phyloP scores from a whole-genome alignment of 2,329 filamentous ascomycete genomes.

The Aspergillus pseudonomiae region DNA sequence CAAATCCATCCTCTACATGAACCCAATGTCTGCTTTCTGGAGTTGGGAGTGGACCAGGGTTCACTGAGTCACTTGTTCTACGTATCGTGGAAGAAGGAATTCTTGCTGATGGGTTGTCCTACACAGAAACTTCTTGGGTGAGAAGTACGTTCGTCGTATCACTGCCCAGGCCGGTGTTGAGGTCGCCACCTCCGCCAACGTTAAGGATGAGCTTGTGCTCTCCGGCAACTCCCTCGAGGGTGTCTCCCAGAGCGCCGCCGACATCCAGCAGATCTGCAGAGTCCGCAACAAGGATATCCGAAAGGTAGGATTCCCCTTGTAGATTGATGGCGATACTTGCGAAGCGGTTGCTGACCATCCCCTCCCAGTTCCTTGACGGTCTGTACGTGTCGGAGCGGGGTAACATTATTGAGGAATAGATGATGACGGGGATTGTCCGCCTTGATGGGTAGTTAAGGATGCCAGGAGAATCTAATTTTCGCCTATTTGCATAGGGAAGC shows the following conservation, averaged over 20 bases:
- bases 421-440: constrained; percentile 33
- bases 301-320: constrained; percentile 65
- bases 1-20: background rate
- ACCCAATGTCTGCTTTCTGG: background rate
- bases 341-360: constrained; percentile 1
- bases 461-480: constrained; percentile 43
- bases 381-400: constrained; percentile 99
- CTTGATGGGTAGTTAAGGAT: constrained; percentile 38
- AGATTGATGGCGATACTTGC: background rate
- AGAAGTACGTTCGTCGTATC: constrained; percentile 97
- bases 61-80: background rate
- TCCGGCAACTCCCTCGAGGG: constrained; percentile 93
- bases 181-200: constrained; percentile 83
- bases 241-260: constrained; percentile 96
- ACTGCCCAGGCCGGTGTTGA: constrained; percentile 88
- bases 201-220: constrained; percentile 97
- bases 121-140: constrained; percentile 90
- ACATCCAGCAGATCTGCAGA: constrained; percentile 99
- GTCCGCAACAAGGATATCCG: constrained; percentile 99
- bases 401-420: constrained; percentile 75
- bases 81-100: background rate
- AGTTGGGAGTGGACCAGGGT: background rate
- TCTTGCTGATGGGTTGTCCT: constrained; percentile 35
- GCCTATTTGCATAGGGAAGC: constrained; percentile 45
- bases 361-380: constrained; percentile 90